These are phyloP conservation scores for Cylindrodendrum hubeiense DNA, from an alignment of 2,329 filamentous ascomycete genomes.

Conservation along the genomic window DNA sequence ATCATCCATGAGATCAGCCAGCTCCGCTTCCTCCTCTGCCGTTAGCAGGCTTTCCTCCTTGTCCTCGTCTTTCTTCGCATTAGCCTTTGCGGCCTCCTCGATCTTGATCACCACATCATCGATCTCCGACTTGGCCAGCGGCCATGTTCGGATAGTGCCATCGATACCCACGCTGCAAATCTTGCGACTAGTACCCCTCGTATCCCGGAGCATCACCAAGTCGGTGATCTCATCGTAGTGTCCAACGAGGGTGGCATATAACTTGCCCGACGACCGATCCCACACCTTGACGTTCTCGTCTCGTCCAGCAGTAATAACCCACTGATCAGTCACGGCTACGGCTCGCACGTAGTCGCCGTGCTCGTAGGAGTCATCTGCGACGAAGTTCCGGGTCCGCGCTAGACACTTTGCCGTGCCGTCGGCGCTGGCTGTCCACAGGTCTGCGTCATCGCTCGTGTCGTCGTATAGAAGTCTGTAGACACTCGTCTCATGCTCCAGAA, in stretches of 20 bases:
- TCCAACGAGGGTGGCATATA: constrained; percentile 81
- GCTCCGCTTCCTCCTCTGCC: constrained; percentile 90
- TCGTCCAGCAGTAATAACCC: constrained; percentile 88
- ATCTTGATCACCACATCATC: constrained; percentile 62
- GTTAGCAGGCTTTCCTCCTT: constrained; percentile 72
- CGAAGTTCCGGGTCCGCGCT: constrained; percentile 75
- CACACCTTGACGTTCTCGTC: constrained; percentile 94
- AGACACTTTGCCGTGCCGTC: constrained; percentile 91
- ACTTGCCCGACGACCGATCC: constrained; percentile 79
- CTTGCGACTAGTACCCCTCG: constrained; percentile 52
- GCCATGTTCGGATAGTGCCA: constrained; percentile 88
- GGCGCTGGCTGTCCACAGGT: constrained; percentile 93
- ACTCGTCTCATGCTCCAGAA: constrained; percentile 89
- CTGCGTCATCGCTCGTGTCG: constrained; percentile 68
- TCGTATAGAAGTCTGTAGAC: constrained; percentile 87
- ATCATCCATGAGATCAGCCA: constrained; percentile 91
- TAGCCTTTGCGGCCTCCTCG: constrained; percentile 59
- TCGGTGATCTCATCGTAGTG: constrained; percentile 96
- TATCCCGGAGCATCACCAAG: constrained; percentile 70
- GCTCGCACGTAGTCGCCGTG: constrained; percentile 94
- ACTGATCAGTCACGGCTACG: constrained; percentile 79
- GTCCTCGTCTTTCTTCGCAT: constrained; percentile 61
- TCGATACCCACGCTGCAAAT: constrained; percentile 91
- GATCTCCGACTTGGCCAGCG: constrained; percentile 72
- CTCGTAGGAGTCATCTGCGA: constrained; percentile 75